These are phyloP conservation scores for Phytophthora vignae DNA, from an alignment of 352 stramenopile species.

Conservation along the genomic window DNA sequence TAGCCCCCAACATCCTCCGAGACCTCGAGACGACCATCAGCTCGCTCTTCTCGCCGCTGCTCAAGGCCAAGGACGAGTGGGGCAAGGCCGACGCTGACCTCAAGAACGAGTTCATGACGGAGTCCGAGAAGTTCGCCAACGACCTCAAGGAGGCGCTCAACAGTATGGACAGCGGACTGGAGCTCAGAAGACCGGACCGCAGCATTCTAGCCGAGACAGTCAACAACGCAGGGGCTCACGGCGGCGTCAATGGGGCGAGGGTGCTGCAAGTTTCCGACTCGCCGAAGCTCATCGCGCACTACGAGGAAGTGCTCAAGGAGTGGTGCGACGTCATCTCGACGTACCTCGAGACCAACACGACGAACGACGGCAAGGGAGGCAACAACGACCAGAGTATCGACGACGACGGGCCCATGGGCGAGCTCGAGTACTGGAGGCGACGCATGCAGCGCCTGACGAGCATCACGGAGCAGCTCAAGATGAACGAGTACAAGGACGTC, in stretches of 20 bases:
- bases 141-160: slow-evolving; percentile 96
- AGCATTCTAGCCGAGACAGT: slow-evolving; percentile 73
- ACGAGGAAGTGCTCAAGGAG: slow-evolving; percentile 97
- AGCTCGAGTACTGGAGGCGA: slow-evolving; percentile 97
- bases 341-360: slow-evolving; percentile 93
- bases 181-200: slow-evolving; percentile 90
- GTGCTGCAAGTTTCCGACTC: slow-evolving; percentile 86
- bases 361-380: slow-evolving; percentile 57
- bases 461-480: slow-evolving; percentile 98
- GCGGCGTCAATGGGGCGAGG: slow-evolving; percentile 47
- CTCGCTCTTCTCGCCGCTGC: slow-evolving; percentile 90
- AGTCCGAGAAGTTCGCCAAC: slow-evolving; percentile 95
- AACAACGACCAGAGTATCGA: slow-evolving; percentile 78
- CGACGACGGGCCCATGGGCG: slow-evolving; percentile 94
- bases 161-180: slow-evolving; percentile 95
- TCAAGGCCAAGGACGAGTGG: slow-evolving; percentile 96
- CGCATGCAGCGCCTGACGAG: slow-evolving; percentile 98
- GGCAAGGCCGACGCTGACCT: slow-evolving; percentile 94
- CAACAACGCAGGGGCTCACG: slow-evolving; percentile 42
- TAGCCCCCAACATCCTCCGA: slow-evolving; percentile 84
- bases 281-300: slow-evolving; percentile 92
- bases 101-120: slow-evolving; percentile 93
- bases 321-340: slow-evolving; percentile 97
- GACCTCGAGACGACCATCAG: slow-evolving; percentile 86
- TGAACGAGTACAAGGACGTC: slow-evolving; percentile 96